A percentile compares a stretch with the other conserved stretches of the same genome.
These are phyloP conservation scores for Avena sativa DNA, from an alignment of 176 grass and related monocot species.

Conservation along the genomic window DNA sequence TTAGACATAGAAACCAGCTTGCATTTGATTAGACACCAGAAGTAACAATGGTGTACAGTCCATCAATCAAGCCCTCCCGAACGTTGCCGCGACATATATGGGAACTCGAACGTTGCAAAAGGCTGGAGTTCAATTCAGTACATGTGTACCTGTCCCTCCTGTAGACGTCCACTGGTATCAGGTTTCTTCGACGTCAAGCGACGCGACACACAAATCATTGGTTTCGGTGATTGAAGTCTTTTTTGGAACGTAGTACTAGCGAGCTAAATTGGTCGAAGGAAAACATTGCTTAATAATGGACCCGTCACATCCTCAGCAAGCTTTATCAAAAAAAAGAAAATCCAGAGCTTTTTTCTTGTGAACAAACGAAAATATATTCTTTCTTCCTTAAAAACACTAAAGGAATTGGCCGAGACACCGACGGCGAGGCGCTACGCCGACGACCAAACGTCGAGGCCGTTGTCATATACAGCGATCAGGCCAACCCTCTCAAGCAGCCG, in stretches of 20 bases:
- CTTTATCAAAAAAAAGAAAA: no score
- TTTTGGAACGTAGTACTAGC: not conserved
- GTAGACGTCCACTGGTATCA: not conserved
- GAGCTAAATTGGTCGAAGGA: not conserved
- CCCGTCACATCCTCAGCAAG: not conserved
- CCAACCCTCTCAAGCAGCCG: no score
- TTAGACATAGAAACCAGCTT: no score
- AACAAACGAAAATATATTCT: no score
- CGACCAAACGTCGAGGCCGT: no score
- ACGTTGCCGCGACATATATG: not conserved
- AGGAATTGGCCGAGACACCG: no score
- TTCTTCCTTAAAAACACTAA: no score
- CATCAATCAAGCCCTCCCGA: not conserved
- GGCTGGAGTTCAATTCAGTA: no score
- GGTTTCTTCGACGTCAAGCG: constrained; percentile 17
- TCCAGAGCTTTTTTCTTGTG: no score
- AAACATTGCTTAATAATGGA: not conserved
- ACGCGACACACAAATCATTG: not conserved
- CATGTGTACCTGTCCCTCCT: not conserved
- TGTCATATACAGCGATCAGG: no score
- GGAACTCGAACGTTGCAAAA: not conserved
- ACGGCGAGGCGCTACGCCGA: no score
- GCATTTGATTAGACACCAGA: no score
- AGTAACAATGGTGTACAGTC: not conserved
- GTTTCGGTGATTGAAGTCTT: not conserved